Evolutionary conservation across 208 protist genomes (phyloP).

Genomic region (Trypanosoma rangeli): DNA sequence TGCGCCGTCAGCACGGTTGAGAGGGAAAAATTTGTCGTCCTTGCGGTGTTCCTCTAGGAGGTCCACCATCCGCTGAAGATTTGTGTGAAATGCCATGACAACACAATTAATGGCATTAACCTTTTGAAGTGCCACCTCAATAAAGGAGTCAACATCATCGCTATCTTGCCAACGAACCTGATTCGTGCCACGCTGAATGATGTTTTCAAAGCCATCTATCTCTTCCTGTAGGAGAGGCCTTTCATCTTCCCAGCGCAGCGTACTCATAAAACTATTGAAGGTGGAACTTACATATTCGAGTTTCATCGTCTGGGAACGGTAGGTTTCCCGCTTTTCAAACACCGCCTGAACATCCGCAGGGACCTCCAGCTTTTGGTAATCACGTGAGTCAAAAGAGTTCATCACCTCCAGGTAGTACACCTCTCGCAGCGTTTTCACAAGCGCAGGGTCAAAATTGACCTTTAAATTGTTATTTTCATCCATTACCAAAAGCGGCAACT

Average conservation of each 20-base stretch:
- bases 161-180: slow-evolving; percentile 92
- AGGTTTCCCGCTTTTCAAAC: slow-evolving; percentile 90
- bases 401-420: slow-evolving; percentile 96
- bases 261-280: slow-evolving; percentile 93
- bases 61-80: slow-evolving; percentile 83
- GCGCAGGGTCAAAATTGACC: slow-evolving; percentile 97
- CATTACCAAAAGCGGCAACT: slow-evolving; percentile 88
- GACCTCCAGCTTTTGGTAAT: slow-evolving; percentile 74
- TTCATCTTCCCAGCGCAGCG: slow-evolving; percentile 91
- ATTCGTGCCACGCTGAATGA: slow-evolving; percentile 63
- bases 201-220: slow-evolving; percentile 86
- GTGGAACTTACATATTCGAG: slow-evolving; percentile 93
- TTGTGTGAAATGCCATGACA: slow-evolving; percentile 88
- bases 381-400: slow-evolving; percentile 78
- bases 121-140: slow-evolving; percentile 78
- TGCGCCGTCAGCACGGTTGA: slow-evolving; percentile 76
- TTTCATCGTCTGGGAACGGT: slow-evolving; percentile 90
- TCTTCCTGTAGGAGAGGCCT: slow-evolving; percentile 89
- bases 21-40: slow-evolving; percentile 79
- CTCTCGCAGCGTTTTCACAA: slow-evolving; percentile 95
- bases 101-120: slow-evolving; percentile 84
- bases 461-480: slow-evolving; percentile 51
- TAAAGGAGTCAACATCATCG: slow-evolving; percentile 88
- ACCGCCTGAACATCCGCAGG: slow-evolving; percentile 84
- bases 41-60: slow-evolving; percentile 78